Base-by-base conservation (phyloP, 345 rosid species). In the Salix suchowensis region DNA sequence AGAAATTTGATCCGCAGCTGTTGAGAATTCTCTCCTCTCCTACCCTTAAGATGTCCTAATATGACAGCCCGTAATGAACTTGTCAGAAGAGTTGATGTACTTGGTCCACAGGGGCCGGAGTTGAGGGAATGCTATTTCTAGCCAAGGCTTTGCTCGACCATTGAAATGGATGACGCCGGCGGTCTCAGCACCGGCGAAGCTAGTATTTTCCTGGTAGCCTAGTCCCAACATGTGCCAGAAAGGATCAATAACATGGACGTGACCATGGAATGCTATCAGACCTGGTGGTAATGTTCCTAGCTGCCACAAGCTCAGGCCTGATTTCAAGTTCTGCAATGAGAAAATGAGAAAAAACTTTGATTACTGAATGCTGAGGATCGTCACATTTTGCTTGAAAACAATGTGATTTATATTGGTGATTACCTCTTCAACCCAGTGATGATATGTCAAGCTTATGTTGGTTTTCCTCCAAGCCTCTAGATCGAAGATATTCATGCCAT, bases 71-170 rank as follows among this genome's bases (percentile, higher is more conserved):
- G 85, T 93, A 83, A 93, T 90, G 87, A 93, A 92, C 83, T 93
- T 93, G 81, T 96, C 96, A 10, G 96, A 89, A 82, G 92, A 91
- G 80, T 96, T 80, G 26, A 96, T 83, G 73, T 92, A 91, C 77
- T 91, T 93, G 1, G 94, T 72, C 99, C 99, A 96, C 76, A 96
- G 78, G 44, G 94, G 91, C 74, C 91, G 86, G 42, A 96, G 92
- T 30, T 87, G 88, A 55, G 98, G 90, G 78, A 93, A 92, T 70
- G 97, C 98, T 68, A 92, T 93, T 75, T 96, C 99, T 70, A 96
- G 89, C 99, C 99, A 96, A 50, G 99, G 99, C 88, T 96, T 96
- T 46, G 99, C 99, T 87, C 98, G 87, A 73, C 98, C 98, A 71
- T 93, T 96, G 86, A 86, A 96, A 88, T 96, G 99, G 77, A 96